These are phyloP conservation scores for Lentinus tigrinus DNA, from an alignment of 768 basidiomycete species.

Conservation along the genomic window DNA sequence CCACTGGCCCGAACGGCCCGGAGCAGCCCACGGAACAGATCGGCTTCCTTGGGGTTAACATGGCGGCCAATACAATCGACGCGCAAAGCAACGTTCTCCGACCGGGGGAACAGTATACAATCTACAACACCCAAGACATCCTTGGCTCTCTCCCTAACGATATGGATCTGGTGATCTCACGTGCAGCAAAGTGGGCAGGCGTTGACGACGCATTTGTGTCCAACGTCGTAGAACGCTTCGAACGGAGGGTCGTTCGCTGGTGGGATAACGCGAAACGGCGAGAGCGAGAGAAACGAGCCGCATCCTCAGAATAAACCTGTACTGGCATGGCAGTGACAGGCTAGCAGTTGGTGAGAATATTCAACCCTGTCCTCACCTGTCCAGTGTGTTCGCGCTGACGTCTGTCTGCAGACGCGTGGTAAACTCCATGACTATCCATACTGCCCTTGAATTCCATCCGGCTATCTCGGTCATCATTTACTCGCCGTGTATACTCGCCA, in stretches of 20 bases:
- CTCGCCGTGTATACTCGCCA: neutral
- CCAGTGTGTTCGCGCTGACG: neutral
- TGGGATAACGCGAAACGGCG: slow-evolving; percentile 32
- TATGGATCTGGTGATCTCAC: slow-evolving; percentile 48
- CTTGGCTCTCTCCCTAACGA: slow-evolving; percentile 55
- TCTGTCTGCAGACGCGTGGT: too few relatives aligned
- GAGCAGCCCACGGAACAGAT: neutral
- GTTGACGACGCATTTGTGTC: slow-evolving; percentile 51
- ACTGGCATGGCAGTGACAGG: neutral
- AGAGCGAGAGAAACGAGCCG: neutral
- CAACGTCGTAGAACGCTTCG: slow-evolving; percentile 60
- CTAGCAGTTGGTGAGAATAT: too few relatives aligned
- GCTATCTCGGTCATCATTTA: neutral
- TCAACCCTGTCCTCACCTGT: too few relatives aligned
- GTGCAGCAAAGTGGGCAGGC: slow-evolving; percentile 56
- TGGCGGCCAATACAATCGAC: slow-evolving; percentile 7
- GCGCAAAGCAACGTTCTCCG: slow-evolving; percentile 22
- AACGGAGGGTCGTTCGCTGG: slow-evolving; percentile 59
- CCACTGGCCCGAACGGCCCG: neutral
- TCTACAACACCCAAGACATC: slow-evolving; percentile 69
- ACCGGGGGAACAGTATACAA: slow-evolving; percentile 61
- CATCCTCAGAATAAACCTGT: neutral
- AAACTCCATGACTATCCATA: too few relatives aligned
- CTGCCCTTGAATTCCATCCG: too few relatives aligned
- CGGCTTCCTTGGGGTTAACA: neutral